Evolutionary conservation across 1,284 basidiomycete species (phyloP), one percentile per base, ranked within the genome.

Genomic region (Ustilago sp.): DNA sequence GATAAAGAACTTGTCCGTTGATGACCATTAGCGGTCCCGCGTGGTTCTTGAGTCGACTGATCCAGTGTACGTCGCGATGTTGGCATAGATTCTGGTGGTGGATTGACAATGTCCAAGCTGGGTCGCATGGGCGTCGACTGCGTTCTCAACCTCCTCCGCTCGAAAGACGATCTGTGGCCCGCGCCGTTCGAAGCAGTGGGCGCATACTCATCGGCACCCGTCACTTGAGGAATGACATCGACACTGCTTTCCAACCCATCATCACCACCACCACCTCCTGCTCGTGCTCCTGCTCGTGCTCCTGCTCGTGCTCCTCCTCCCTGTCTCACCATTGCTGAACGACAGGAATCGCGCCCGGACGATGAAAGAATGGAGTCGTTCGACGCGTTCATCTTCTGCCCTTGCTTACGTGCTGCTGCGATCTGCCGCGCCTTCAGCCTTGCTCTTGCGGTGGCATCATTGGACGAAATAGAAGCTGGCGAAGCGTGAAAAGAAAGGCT

Each of bases 61-160:
- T 58, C 54, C 19, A 51, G 68, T 19, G 48, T 12, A 11, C 50
- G 56, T 28, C 59, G 32, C 3, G 43, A 48, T 15, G 54, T n/a
- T 7, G 31, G 31, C 48, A 50, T 17, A 13, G 48, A 31, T 31
- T 50, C 48, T 17, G 54, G 28, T 17, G 45, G 35, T 9, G 59
- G 39, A 36, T 57, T 45, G 47, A 51, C 39, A 2, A 51, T 32
- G 13, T 77, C 66, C 35, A 66, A 36, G 50, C 63, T 69, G 13
- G 74, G 74, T 9, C 69, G 62, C 64, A 70, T 63, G 4, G 75
- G 75, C 28, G 70, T 77, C 8, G 75, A 77, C 32, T 77, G 70
- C 8, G 75, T 77, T 13, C 75, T 60, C 34, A 65, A 8, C 11
- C 75, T 51, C 28, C 38, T 59, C 4, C 32, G 23, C 19, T 77